phyloP scores from a whole-genome alignment of 805 yeast species.

The Lachancea kluyveri region DNA sequence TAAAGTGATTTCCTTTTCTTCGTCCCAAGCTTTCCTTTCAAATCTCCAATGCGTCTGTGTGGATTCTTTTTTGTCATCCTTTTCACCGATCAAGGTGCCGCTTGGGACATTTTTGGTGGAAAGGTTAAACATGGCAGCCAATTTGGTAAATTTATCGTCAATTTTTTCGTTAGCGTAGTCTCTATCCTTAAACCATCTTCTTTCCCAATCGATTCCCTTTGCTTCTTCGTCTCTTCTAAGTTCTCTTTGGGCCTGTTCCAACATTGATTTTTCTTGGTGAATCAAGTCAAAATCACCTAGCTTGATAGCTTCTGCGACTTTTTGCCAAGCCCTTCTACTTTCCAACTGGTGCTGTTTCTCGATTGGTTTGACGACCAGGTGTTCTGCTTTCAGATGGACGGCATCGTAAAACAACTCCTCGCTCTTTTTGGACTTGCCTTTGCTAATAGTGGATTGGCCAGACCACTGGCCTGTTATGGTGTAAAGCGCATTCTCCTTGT shows the following conservation, averaged over 20 bases:
- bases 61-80: conserved; percentile 40
- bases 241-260: conserved; percentile 84
- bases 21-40: conserved; percentile 44
- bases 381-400: conserved; percentile 41
- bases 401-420: conserved; percentile 63
- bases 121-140: conserved; percentile 45
- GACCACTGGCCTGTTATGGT: conserved; percentile 94
- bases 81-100: conserved; percentile 51
- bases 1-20: conserved; percentile 52
- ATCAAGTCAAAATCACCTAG: conserved; percentile 70
- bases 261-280: conserved; percentile 62
- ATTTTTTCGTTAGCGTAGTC: conserved; percentile 31
- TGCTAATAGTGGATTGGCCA: conserved; percentile 56
- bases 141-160: conserved; percentile 34
- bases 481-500: conserved; percentile 58
- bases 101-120: conserved; percentile 63
- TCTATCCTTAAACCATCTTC: conserved; percentile 69
- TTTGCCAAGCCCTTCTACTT: conserved; percentile 81
- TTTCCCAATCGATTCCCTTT: conserved; percentile 61
- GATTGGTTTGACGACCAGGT: conserved; percentile 69
- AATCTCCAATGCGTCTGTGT: conserved; percentile 67
- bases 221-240: conserved; percentile 67
- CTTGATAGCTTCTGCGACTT: conserved; percentile 83
- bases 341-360: conserved; percentile 78
- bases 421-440: conserved; percentile 43